These are phyloP conservation scores for Suillus lakei DNA, from an alignment of 768 basidiomycete genomes.

Conservation along the genomic window DNA sequence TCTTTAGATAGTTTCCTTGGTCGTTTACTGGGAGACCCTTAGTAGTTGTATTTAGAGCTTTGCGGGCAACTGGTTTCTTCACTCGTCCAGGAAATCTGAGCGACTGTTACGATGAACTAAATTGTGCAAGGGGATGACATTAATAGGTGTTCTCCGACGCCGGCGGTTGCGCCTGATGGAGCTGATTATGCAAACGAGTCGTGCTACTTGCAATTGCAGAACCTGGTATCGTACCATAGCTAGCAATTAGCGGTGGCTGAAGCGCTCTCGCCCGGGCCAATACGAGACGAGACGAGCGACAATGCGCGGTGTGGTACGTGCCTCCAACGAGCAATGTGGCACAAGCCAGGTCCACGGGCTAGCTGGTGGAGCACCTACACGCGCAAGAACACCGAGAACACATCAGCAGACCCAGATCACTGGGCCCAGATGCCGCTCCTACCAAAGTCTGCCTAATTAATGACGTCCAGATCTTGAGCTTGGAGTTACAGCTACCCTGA, in stretches of 20 bases:
- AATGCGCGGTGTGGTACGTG: not conserved
- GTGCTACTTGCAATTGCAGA: not conserved
- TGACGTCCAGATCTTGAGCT: not conserved
- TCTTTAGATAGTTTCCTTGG: not conserved
- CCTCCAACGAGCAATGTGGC: not conserved
- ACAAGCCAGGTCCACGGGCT: not conserved
- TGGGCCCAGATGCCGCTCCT: not conserved
- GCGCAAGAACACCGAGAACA: not conserved
- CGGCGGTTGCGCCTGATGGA: not conserved
- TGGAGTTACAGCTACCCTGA: not conserved
- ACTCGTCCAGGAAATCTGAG: not conserved
- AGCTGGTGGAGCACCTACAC: not conserved
- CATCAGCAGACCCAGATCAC: not conserved
- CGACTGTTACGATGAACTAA: not conserved
- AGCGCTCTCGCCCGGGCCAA: not conserved
- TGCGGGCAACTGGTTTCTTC: not conserved
- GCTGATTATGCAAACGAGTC: not conserved
- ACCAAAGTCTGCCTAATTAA: constrained; percentile 5
- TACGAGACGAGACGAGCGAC: not conserved
- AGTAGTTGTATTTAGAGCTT: not conserved
- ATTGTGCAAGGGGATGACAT: not conserved
- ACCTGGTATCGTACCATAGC: not conserved
- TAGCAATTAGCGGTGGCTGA: not conserved
- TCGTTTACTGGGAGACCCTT: not conserved
- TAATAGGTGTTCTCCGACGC: not conserved